phyloP scores from a whole-genome alignment of 805 yeast species.

The Kluyveromyces lactis region DNA sequence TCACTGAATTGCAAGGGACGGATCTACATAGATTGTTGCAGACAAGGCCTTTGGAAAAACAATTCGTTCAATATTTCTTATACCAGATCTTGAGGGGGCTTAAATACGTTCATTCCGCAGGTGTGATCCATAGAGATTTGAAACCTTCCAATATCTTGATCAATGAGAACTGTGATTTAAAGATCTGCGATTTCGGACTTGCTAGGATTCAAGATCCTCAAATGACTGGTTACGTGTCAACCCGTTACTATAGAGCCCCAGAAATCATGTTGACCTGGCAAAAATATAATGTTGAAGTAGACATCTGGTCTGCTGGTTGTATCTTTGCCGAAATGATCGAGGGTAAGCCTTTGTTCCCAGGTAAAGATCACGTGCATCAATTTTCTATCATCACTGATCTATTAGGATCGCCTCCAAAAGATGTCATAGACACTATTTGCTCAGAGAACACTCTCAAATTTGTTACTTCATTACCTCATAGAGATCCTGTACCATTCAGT shows the following conservation, averaged over 20 bases:
- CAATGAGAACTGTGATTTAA: conserved; percentile 84
- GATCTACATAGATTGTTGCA: conserved; percentile 88
- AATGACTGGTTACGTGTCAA: conserved; percentile 97
- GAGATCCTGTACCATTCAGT: conserved; percentile 84
- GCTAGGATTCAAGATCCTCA: conserved; percentile 98
- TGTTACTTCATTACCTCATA: conserved; percentile 85
- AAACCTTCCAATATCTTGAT: conserved; percentile 80
- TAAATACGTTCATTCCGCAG: conserved; percentile 86
- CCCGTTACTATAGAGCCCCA: conserved; percentile 94
- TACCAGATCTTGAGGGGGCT: conserved; percentile 89
- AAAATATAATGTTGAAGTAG: conserved; percentile 92
- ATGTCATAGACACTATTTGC: conserved; percentile 92
- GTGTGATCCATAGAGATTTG: conserved; percentile 83
- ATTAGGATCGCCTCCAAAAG: conserved; percentile 92
- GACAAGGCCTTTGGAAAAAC: conserved; percentile 89
- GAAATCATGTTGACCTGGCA: conserved; percentile 99
- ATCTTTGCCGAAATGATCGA: conserved; percentile 96
- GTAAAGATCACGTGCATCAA: conserved; percentile 97
- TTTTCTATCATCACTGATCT: conserved; percentile 94
- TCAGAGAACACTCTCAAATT: conserved; percentile 91
- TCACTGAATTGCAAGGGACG: conserved; percentile 94
- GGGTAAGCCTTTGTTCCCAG: conserved; percentile 95
- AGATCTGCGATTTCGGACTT: conserved; percentile 88
- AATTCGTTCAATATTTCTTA: conserved; percentile 91
- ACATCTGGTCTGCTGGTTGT: conserved; percentile 97